Evolutionary conservation across 306 rosid genomes (phyloP).

Genomic region (Quercus wislizeni): DNA sequence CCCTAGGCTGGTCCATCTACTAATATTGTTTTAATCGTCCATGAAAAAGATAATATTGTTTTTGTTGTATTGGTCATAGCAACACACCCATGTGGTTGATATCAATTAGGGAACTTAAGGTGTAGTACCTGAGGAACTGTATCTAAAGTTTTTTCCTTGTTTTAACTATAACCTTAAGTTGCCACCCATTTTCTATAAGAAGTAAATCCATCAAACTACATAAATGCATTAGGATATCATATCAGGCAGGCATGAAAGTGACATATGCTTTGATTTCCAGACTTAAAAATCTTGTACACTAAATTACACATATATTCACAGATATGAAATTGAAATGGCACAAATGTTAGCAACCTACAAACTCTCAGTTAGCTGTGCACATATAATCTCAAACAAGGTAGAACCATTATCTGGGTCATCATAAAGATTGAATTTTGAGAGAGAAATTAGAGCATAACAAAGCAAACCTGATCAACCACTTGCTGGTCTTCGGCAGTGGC

Average conservation of each 20-base stretch:
- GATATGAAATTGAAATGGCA: background rate
- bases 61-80: no score
- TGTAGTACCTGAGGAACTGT: no score
- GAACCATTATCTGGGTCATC: no score
- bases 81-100: no score
- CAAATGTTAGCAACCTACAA: background rate
- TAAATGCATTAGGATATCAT: background rate
- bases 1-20: no score
- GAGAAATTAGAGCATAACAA: no score
- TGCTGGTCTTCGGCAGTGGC: constrained; percentile 75
- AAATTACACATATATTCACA: background rate
- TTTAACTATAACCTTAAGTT: background rate
- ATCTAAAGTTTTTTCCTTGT: background rate
- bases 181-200: background rate
- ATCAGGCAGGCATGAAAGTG: background rate
- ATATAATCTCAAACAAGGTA: no score
- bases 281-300: background rate
- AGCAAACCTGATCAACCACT: constrained; percentile 58
- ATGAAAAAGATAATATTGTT: no score
- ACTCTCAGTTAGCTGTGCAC: no score
- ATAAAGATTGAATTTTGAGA: no score
- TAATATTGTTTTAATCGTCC: no score
- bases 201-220: background rate
- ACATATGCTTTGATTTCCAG: background rate
- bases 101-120: no score